These are phyloP conservation scores for Wickerhamomyces chambardii DNA, from an alignment of 805 yeast genomes.

Conservation along the genomic window DNA sequence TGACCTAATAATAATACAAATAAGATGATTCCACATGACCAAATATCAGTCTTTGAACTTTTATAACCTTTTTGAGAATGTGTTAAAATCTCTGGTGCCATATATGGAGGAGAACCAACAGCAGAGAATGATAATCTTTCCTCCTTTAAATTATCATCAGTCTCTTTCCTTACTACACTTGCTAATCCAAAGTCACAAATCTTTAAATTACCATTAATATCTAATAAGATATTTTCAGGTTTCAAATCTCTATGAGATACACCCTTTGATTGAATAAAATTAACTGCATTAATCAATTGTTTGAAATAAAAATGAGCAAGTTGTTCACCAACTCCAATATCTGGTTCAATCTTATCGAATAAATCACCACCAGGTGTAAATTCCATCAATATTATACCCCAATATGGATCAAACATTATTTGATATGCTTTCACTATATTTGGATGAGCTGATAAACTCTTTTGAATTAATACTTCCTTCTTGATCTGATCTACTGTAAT, in stretches of 20 bases:
- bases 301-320: slow-evolving; percentile 62
- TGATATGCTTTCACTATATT: slow-evolving; percentile 49
- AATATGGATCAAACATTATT: slow-evolving; percentile 43
- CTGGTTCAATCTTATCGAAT: slow-evolving; percentile 74
- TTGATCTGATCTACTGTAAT: slow-evolving; percentile 31
- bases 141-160: slow-evolving; percentile 24
- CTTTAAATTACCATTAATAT: slow-evolving; percentile 55
- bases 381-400: slow-evolving; percentile 62
- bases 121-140: slow-evolving; percentile 39
- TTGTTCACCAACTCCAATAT: slow-evolving; percentile 56
- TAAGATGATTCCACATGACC: slow-evolving; percentile 63
- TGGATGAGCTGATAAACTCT: slow-evolving; percentile 46
- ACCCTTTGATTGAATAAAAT: slow-evolving; percentile 51
- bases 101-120: slow-evolving; percentile 70
- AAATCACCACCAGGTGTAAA: slow-evolving; percentile 69
- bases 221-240: slow-evolving; percentile 61
- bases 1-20: slow-evolving; percentile 58
- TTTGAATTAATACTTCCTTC: slow-evolving; percentile 51
- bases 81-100: slow-evolving; percentile 63
- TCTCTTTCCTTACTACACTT: slow-evolving; percentile 40
- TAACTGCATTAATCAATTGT: slow-evolving; percentile 54
- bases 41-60: slow-evolving; percentile 50
- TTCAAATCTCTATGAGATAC: slow-evolving; percentile 63
- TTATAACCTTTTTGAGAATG: slow-evolving; percentile 35
- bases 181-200: slow-evolving; percentile 78